Percentiles rank a stretch among this genome's conserved stretches.
Evolutionary conservation across 768 basidiomycete genomes (phyloP).

Genomic region (Tylopilus vinaceipallidus): DNA sequence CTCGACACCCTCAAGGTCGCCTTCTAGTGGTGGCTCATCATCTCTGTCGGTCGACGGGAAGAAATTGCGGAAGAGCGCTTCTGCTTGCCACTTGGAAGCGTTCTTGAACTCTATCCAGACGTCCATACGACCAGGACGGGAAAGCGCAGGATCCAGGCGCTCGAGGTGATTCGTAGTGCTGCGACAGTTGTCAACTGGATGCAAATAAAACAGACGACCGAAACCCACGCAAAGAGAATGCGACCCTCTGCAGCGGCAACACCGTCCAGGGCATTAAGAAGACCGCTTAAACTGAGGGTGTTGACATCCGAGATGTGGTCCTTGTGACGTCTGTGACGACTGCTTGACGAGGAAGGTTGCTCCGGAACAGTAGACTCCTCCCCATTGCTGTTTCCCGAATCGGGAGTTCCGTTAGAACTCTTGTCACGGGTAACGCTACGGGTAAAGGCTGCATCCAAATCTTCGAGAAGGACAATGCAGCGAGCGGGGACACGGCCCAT

Average conservation of each 20-base stretch:
- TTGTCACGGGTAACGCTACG: slow-evolving; percentile 69
- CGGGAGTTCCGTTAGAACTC: slow-evolving; percentile 44
- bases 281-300: slow-evolving; percentile 75
- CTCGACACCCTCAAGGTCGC: slow-evolving; percentile 48
- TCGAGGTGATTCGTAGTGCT: slow-evolving; percentile 93
- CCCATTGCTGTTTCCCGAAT: slow-evolving; percentile 33
- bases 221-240: slow-evolving; percentile 80
- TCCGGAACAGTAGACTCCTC: slow-evolving; percentile 32
- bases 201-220: neutral
- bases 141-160: slow-evolving; percentile 84
- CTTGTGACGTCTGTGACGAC: slow-evolving; percentile 45
- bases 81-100: slow-evolving; percentile 81
- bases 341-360: slow-evolving; percentile 32
- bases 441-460: slow-evolving; percentile 87
- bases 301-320: slow-evolving; percentile 75
- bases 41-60: slow-evolving; percentile 75
- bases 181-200: slow-evolving; percentile 1
- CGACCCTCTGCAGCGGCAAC: slow-evolving; percentile 87
- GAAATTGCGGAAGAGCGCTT: slow-evolving; percentile 85
- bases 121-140: slow-evolving; percentile 91
- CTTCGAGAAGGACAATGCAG: slow-evolving; percentile 86
- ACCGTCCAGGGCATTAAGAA: slow-evolving; percentile 84
- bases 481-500: slow-evolving; percentile 86
- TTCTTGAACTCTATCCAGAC: slow-evolving; percentile 92
- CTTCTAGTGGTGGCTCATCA: slow-evolving; percentile 32